Conservation (phyloP, 2,329 filamentous ascomycete genomes). For the Botryotinia calthae region DNA sequence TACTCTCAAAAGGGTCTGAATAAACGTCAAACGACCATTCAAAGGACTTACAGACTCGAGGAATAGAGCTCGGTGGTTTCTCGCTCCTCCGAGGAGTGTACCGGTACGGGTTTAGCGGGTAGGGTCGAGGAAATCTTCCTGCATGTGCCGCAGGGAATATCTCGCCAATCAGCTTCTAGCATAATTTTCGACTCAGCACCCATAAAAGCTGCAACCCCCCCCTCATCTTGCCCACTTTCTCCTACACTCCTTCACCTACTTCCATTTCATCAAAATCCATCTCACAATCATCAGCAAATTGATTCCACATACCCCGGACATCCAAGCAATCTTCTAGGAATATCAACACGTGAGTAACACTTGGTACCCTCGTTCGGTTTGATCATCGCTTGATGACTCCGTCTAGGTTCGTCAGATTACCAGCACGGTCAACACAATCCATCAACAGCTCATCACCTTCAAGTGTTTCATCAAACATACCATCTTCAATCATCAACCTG, state of each 20-base stretch:
- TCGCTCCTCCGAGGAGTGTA: slow-evolving; percentile 10
- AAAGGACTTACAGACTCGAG: neutral
- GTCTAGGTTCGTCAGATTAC: slow-evolving; percentile 26
- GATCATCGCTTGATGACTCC: slow-evolving; percentile 31
- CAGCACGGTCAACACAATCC: slow-evolving; percentile 26
- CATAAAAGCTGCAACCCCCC: slow-evolving; percentile 36
- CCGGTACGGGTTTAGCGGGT: slow-evolving; percentile 28
- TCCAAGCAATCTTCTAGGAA: slow-evolving; percentile 27
- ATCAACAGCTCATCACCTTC: slow-evolving; percentile 29
- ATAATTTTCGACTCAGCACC: slow-evolving; percentile 20
- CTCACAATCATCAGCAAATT: slow-evolving; percentile 29
- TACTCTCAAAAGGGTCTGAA: neutral
- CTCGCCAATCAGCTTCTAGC: slow-evolving; percentile 20
- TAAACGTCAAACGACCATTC: neutral
- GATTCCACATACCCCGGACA: slow-evolving; percentile 30
- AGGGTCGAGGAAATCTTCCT: slow-evolving; percentile 19
- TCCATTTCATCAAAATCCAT: slow-evolving; percentile 24
- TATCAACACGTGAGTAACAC: slow-evolving; percentile 33
- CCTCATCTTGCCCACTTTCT: slow-evolving; percentile 34
- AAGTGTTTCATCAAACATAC: slow-evolving; percentile 29
- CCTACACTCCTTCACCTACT: slow-evolving; percentile 30
- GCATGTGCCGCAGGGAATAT: slow-evolving; percentile 16
- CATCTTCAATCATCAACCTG: slow-evolving; percentile 17
- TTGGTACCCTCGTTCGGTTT: slow-evolving; percentile 37
- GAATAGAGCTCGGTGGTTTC: neutral